Evolutionary conservation across 179 eudicot genomes (phyloP).

Genomic region (Heliamphora ciliata): DNA sequence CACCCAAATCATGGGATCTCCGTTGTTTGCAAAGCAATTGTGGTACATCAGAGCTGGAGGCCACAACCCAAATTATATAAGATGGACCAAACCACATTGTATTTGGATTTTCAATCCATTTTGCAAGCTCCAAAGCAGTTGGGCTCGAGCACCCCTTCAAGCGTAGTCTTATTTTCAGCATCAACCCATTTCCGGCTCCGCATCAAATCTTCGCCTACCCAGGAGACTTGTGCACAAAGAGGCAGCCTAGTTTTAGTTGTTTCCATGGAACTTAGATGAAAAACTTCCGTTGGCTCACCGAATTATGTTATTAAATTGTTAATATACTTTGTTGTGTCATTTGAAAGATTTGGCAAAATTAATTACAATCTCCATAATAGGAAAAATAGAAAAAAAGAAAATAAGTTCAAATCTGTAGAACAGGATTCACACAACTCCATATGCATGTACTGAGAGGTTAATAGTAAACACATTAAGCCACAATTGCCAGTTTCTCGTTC

Average conservation of each 20-base stretch:
- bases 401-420: background rate
- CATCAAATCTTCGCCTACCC: too few species aligned
- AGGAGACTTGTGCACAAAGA: too few species aligned
- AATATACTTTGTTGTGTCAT: background rate
- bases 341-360: background rate
- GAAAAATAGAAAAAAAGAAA: background rate
- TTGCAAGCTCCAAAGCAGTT: too few species aligned
- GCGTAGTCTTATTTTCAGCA: too few species aligned
- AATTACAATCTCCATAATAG: background rate
- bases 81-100: too few species aligned
- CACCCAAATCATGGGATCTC: too few species aligned
- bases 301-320: background rate
- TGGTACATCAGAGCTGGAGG: too few species aligned
- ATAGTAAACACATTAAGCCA: background rate
- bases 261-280: background rate
- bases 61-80: too few species aligned
- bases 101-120: too few species aligned
- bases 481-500: background rate
- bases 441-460: background rate
- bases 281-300: background rate
- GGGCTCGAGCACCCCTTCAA: too few species aligned
- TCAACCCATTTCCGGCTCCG: too few species aligned
- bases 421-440: slow-evolving; percentile 4
- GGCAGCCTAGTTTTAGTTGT: background rate
- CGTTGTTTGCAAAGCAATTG: too few species aligned